These are phyloP conservation scores for Penicillium crustosum DNA, from an alignment of 2,329 filamentous ascomycete genomes.

Conservation along the genomic window DNA sequence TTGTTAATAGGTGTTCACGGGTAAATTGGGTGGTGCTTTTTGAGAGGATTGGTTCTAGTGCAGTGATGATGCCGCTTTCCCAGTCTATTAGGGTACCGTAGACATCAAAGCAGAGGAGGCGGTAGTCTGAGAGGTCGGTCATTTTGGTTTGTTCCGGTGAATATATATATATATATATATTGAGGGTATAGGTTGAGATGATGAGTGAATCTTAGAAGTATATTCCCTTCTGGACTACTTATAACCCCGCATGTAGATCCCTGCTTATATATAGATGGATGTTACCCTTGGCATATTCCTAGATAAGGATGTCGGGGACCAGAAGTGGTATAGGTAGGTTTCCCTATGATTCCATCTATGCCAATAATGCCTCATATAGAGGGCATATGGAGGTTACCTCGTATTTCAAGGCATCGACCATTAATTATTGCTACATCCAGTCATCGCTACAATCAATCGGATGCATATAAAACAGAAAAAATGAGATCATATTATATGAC, in stretches of 20 bases:
- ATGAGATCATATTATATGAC: conserved; percentile 7
- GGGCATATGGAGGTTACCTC: not conserved
- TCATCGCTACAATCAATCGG: not conserved
- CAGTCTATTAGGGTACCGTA: conserved; percentile 80
- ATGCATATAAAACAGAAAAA: not conserved
- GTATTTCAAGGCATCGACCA: not conserved
- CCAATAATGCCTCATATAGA: not conserved
- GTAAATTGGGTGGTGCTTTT: conserved; percentile 42
- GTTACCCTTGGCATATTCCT: not conserved
- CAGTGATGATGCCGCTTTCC: conserved; percentile 63
- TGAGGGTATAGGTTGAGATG: not conserved
- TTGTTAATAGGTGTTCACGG: conserved; percentile 22
- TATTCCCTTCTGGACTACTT: not conserved
- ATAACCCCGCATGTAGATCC: conserved; percentile 4
- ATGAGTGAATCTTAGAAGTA: not conserved
- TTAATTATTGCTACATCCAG: not conserved
- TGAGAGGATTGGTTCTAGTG: conserved; percentile 49
- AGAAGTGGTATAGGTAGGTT: conserved; percentile 1
- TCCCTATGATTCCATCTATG: not conserved
- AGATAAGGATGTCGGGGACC: not conserved
- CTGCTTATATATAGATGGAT: not conserved
- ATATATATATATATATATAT: not conserved
- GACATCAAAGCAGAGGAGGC: conserved; percentile 70
- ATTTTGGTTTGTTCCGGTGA: conserved; percentile 14
- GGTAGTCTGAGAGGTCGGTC: conserved; percentile 40